Base-by-base conservation (phyloP, 495 filamentous ascomycete genomes). In the Penicillium paradoxum region DNA sequence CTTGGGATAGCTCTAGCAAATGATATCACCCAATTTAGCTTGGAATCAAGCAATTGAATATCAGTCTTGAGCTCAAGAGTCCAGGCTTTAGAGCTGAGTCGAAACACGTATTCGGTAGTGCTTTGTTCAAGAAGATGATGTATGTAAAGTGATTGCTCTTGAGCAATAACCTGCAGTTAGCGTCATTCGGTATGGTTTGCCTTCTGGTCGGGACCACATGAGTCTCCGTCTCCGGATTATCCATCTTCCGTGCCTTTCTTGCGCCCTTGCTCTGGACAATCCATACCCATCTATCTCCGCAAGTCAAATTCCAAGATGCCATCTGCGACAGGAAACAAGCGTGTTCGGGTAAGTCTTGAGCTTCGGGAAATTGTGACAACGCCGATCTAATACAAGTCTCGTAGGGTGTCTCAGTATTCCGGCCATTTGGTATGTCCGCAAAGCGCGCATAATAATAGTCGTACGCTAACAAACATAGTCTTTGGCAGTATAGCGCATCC, bases 401-500 rank as follows among this genome's bases (percentile, higher is more conserved):
- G 39, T 47, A 93, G 76, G 86, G 86, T 55, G 75, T 86, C 50
- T 87, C 87, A 49, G 77, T 91, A 47, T 85, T 79, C 67, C 82
- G 89, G 5, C 88, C 88, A 34, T 91, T 93, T 68, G 73, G 80
- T 83, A 62, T 53, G 58, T 53, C 53, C 32, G n/a, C 29, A 36
- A 34, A 38, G 19, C 2, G 48, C 29, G 39, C 49, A 43, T 51
- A 19, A 40, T 34, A 24, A 32, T 14, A 33, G 32, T 21, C 46
- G 13, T 33, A 44, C 33, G 33, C 53, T 53, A 54, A 64, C 32
- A 45, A 45, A 2, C 30, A 22, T 59, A 82, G 80, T 92, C 54
- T 91, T 88, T 73, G 89, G 89, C 66, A 89, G 83, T 52, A 85
- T 84, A 53, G 89, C 89, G 24, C 78, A 75, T 49, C 83, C 77